Percentiles rank a stretch among this genome's conserved stretches.
phyloP scores from a whole-genome alignment of 2,329 filamentous ascomycete genomes.

The Cordyceps fumosorosea region DNA sequence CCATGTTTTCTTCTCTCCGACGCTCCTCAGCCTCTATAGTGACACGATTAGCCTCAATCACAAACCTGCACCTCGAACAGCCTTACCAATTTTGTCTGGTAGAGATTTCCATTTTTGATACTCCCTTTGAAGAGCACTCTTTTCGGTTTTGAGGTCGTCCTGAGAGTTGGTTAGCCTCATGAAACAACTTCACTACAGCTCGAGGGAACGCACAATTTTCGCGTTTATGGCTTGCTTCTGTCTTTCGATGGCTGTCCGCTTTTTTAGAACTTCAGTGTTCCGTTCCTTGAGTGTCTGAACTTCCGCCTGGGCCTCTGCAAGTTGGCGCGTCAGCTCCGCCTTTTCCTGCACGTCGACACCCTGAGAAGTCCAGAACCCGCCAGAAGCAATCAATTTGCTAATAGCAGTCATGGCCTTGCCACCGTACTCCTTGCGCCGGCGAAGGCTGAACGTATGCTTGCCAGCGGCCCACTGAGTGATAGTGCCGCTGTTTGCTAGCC shows the following conservation, averaged over 20 bases:
- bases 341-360: conserved; percentile 65
- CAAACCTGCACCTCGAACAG: not conserved
- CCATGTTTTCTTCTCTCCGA: conserved; percentile 24
- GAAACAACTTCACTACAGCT: not conserved
- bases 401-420: conserved; percentile 63
- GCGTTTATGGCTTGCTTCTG: conserved; percentile 28
- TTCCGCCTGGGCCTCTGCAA: conserved; percentile 36
- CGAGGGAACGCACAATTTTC: conserved; percentile 27
- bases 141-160: conserved; percentile 51
- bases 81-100: conserved; percentile 63
- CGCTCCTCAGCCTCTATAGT: conserved; percentile 29
- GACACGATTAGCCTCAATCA: conserved; percentile 16
- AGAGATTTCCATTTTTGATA: conserved; percentile 59
- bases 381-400: conserved; percentile 53
- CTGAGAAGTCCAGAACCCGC: conserved; percentile 69
- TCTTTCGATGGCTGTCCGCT: conserved; percentile 32
- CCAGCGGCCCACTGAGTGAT: conserved; percentile 67
- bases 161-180: conserved; percentile 25
- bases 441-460: conserved; percentile 55
- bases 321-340: conserved; percentile 48
- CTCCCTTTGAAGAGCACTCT: conserved; percentile 60
- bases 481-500: conserved; percentile 48
- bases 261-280: not conserved
- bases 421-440: conserved; percentile 74
- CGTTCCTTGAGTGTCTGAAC: conserved; percentile 31